Conservation (phyloP, 129 eudicot species). For the Dittrichia graveolens region DNA sequence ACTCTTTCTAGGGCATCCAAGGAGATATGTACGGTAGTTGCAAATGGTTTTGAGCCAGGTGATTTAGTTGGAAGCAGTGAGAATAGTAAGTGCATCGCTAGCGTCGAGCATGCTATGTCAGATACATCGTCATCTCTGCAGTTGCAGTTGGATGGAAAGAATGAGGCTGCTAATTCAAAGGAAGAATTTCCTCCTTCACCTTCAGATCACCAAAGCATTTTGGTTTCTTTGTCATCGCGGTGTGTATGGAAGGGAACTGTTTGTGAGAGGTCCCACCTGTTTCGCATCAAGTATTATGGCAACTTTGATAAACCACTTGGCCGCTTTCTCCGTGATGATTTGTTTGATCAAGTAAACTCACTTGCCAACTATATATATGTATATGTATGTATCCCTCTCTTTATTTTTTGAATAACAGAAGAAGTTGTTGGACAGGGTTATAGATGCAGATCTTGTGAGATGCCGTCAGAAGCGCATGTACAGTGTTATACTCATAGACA, state of each 20-base stretch:
- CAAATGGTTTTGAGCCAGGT: conserved; percentile 33
- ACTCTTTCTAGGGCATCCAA: conserved; percentile 26
- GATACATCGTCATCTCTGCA: conserved; percentile 34
- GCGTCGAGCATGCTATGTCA: conserved; percentile 23
- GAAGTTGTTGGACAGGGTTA: conserved; percentile 59
- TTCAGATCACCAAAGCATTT: conserved; percentile 90
- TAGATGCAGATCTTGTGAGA: conserved; percentile 78
- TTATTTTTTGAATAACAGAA: background rate
- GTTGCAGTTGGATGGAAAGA: conserved; percentile 42
- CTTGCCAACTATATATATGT: conserved; percentile 8
- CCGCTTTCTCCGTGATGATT: conserved; percentile 81
- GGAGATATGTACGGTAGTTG: conserved; percentile 12
- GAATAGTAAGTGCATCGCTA: conserved; percentile 12
- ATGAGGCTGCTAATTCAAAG: conserved; percentile 41
- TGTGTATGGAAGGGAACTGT: conserved; percentile 99
- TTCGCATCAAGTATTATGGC: conserved; percentile 93
- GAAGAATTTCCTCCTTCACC: conserved; percentile 95
- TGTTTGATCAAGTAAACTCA: conserved; percentile 78
- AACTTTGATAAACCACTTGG: conserved; percentile 94
- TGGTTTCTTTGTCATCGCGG: conserved; percentile 90
- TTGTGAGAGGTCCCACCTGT: conserved; percentile 93
- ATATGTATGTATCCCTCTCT: background rate
- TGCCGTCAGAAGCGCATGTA: conserved; percentile 98
- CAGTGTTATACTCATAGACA: conserved; percentile 97
- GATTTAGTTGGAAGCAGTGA: conserved; percentile 25